Evolutionary conservation across 768 basidiomycete species (phyloP), one percentile per base, ranked within the genome.

Genomic region (Neoboletus brunneissimus): DNA sequence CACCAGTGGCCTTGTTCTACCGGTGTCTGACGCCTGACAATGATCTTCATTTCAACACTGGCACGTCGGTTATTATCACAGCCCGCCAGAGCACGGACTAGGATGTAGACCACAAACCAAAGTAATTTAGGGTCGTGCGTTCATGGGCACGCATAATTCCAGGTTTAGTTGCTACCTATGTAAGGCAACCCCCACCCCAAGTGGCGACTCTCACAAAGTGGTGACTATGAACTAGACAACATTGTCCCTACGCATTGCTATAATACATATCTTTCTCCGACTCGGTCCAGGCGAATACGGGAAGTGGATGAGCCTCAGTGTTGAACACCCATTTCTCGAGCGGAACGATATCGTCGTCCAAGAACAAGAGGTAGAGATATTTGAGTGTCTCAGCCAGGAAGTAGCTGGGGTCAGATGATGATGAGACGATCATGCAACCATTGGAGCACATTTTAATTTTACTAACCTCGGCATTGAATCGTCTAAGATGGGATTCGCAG

Each of bases 401-500:
- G 68, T 77, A 83, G 56, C 81, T 81, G 23, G 29, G 0, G 16
- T 34, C 27, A 23, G 1, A 22, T 16, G 23, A 53, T 42, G 32
- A 53, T 40, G 1, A 31, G 22, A 22, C 29, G 27, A 58, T 35
- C 51, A 53, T 18, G n/a, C 23, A 40, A 32, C n/a, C n/a, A n/a
- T n/a, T 25, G 18, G 25, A 29, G 37, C 4, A 20, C 27, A 31
- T 20, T 69, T 35, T n/a, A 12, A 23, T 13, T 34, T 16, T 6
- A 66, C 80, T 54, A 40, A 87, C 88, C 88, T 90, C n/a, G 89
- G 89, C 87, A 90, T 89, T 22, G 76, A 75, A 61, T 91, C 81
- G 31, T 66, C 65, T 64, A 76, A 71, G 13, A 61, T 51, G 1
- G 76, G 74, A n/a, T 75, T 73, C 1, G 68, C 60, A 20, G 62